These are phyloP conservation scores for Petunia secreta DNA, from an alignment of 257 asterid species.

Conservation along the genomic window DNA sequence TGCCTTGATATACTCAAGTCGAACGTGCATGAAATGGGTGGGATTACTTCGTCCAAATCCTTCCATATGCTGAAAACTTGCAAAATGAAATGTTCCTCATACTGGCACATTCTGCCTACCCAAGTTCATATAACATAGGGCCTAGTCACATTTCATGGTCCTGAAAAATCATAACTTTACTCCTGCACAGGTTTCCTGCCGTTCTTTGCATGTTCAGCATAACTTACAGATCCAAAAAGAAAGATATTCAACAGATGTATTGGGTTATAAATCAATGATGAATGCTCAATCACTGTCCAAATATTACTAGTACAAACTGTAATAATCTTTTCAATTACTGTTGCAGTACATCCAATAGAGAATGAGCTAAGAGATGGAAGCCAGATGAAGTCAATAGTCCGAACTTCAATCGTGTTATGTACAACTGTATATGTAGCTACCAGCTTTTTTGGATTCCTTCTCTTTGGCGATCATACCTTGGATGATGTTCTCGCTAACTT, in stretches of 20 bases:
- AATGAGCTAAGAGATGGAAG: conserved; percentile 72
- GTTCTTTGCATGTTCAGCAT: neutral
- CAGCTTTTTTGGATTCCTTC: conserved; percentile 82
- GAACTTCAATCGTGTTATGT: conserved; percentile 67
- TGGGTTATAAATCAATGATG: neutral
- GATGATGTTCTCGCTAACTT: conserved; percentile 88
- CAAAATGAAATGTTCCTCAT: neutral
- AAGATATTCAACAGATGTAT: neutral
- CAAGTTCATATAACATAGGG: neutral
- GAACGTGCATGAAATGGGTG: neutral
- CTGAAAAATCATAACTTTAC: neutral
- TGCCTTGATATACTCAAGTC: neutral
- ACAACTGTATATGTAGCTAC: conserved; percentile 71
- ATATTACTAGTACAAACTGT: neutral
- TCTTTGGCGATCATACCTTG: conserved; percentile 74
- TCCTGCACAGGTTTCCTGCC: neutral
- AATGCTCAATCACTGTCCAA: neutral
- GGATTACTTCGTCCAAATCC: neutral
- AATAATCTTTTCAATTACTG: conserved; percentile 10
- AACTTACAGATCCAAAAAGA: neutral
- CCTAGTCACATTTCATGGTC: neutral
- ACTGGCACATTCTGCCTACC: neutral
- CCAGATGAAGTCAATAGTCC: conserved; percentile 75
- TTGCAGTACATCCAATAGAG: conserved; percentile 83
- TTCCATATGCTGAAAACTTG: neutral